These are phyloP conservation scores for Zygosaccharomyces siamensis DNA, from an alignment of 805 yeast genomes.

Conservation along the genomic window DNA sequence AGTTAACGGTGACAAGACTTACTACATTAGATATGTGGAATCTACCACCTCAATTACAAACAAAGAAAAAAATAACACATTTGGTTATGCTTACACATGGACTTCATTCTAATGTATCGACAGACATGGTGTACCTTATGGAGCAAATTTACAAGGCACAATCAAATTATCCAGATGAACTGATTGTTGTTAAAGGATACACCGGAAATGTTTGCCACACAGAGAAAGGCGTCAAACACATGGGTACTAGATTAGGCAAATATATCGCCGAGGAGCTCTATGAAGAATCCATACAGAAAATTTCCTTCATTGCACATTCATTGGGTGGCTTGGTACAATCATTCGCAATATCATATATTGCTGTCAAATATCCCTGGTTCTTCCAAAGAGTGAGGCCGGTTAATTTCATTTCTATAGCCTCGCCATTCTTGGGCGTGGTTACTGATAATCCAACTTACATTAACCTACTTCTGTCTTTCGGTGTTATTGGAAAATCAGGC, in stretches of 20 bases:
- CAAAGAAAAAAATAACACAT: constrained; percentile 46
- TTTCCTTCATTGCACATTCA: constrained; percentile 76
- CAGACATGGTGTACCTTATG: constrained; percentile 70
- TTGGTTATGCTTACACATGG: constrained; percentile 74
- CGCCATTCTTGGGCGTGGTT: constrained; percentile 71
- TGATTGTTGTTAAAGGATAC: constrained; percentile 59
- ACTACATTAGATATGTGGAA: constrained; percentile 72
- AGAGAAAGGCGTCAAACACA: constrained; percentile 68
- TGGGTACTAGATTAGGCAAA: constrained; percentile 70
- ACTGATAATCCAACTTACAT: constrained; percentile 76
- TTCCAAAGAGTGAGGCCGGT: constrained; percentile 55
- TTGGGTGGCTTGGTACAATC: constrained; percentile 76
- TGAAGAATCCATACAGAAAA: constrained; percentile 42
- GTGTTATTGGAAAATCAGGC: constrained; percentile 77
- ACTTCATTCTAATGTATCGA: constrained; percentile 66
- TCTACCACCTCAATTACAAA: constrained; percentile 39
- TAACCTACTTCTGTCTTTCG: constrained; percentile 62
- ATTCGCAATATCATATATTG: constrained; percentile 69
- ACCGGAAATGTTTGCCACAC: constrained; percentile 72
- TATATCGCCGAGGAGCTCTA: constrained; percentile 48
- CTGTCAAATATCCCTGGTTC: constrained; percentile 63
- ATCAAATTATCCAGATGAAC: constrained; percentile 38
- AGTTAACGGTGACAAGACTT: constrained; percentile 46
- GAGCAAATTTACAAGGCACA: constrained; percentile 54
- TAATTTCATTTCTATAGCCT: constrained; percentile 67